Evolutionary conservation across 106 monocot genomes (phyloP), one percentile per base, ranked within the genome.

Genomic region (Dendrobium nobile): DNA sequence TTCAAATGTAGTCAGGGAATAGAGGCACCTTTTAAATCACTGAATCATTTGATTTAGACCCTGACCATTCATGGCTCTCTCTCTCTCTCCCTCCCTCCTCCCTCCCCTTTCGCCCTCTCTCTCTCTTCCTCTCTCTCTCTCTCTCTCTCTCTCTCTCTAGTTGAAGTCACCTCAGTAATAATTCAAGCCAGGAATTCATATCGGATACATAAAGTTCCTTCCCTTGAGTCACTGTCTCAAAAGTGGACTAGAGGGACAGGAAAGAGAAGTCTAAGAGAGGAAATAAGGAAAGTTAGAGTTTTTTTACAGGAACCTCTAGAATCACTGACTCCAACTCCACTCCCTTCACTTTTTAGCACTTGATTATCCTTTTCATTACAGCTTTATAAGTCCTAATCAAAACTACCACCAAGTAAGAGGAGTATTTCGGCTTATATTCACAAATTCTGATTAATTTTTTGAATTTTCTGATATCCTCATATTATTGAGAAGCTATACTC

Each of bases 271-370:
- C 28, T n/a, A 37, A 33, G 8, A 22, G 33, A 56, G 19, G 48
- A 51, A 64, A 19, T 9, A 75, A 47, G 72, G 59, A 54, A 42
- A 41, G 48, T 16, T 75, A 47, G 68, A 77, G 77, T 67, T 73
- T 78, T 79, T 75, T 74, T 37, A 56, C 82, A 54, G 64, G 58
- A 59, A 48, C 44, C 79, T 82, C 80, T 78, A 54, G 82, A 88
- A 82, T 88, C 85, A 88, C 82, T 51, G 82, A 83, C 85, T 80
- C 85, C 80, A 31, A 83, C 82, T 82, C 88, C 79, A 80, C 77
- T 83, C 70, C 65, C 55, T 51, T 51, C 51, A 51, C 51, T 51
- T 13, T 13, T 51, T 51, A 51, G 13, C 51, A 13, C 51, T 51
- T 51, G 51, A 51, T 51, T 51, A 51, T 51, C 13, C 51, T 51